phyloP scores from a whole-genome alignment of 345 rosid genomes.

The Chamaenerion angustifolium region DNA sequence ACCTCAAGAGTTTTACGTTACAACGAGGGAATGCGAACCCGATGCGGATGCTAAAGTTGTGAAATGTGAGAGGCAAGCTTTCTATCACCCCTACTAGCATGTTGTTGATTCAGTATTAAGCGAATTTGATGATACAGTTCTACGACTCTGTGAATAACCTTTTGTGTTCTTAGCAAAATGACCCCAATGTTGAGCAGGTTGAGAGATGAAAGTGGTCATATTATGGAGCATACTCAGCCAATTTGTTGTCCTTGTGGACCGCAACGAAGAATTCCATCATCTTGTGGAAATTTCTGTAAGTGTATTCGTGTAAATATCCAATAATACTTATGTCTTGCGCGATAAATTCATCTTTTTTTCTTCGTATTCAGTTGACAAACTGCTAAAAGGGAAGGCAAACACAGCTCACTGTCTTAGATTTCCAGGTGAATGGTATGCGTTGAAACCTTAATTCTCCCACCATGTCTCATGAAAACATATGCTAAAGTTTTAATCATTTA shows the following conservation, averaged over 20 bases:
- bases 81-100: neutral
- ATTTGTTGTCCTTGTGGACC: conserved; percentile 91
- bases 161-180: too few relatives aligned
- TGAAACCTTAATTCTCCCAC: neutral
- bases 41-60: conserved; percentile 57
- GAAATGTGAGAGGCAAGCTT: conserved; percentile 56
- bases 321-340: neutral
- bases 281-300: conserved; percentile 81
- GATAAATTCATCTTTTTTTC: conserved; percentile 8
- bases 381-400: conserved; percentile 79
- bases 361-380: conserved; percentile 52
- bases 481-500: neutral
- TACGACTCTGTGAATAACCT: too few relatives aligned
- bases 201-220: conserved; percentile 57
- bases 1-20: conserved; percentile 55
- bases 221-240: conserved; percentile 73
- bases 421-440: conserved; percentile 84
- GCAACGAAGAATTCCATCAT: conserved; percentile 66
- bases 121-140: too few relatives aligned
- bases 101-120: too few relatives aligned
- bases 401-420: conserved; percentile 94
- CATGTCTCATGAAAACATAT: too few relatives aligned
- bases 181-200: conserved; percentile 24
- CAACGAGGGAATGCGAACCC: conserved; percentile 71
- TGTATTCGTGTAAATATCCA: conserved; percentile 8